Evolutionary conservation across 306 rosid genomes (phyloP).

Genomic region (Acacia acuminata): DNA sequence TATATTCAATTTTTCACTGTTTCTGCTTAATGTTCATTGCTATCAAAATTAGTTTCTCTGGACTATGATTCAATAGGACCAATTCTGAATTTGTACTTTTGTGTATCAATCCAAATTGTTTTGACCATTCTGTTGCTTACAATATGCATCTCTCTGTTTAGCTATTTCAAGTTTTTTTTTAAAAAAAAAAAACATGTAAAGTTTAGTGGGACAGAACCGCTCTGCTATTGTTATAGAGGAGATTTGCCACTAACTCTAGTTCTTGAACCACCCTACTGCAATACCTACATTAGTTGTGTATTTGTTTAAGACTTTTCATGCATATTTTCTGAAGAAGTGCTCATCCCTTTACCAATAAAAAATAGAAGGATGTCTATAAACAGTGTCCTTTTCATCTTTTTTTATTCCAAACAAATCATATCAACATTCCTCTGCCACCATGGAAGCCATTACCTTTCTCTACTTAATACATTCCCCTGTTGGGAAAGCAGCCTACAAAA

Average conservation of each 20-base stretch:
- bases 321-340: background rate
- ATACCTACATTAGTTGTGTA: constrained; percentile 3
- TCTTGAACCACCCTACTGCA: constrained; percentile 23
- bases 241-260: constrained; percentile 25
- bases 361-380: constrained; percentile 3
- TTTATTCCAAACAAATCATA: background rate
- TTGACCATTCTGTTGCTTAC: background rate
- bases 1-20: background rate
- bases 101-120: background rate
- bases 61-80: background rate
- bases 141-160: too few species aligned
- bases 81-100: background rate
- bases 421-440: constrained; percentile 35
- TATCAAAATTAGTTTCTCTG: background rate
- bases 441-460: constrained; percentile 35
- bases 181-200: background rate
- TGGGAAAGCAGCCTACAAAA: constrained; percentile 61
- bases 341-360: constrained; percentile 4
- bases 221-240: background rate
- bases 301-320: constrained; percentile 1
- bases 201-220: background rate
- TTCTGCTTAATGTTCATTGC: background rate
- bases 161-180: background rate
- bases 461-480: constrained; percentile 50
- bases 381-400: background rate